phyloP scores from a whole-genome alignment of 768 basidiomycete species.

The Mycena floridula region DNA sequence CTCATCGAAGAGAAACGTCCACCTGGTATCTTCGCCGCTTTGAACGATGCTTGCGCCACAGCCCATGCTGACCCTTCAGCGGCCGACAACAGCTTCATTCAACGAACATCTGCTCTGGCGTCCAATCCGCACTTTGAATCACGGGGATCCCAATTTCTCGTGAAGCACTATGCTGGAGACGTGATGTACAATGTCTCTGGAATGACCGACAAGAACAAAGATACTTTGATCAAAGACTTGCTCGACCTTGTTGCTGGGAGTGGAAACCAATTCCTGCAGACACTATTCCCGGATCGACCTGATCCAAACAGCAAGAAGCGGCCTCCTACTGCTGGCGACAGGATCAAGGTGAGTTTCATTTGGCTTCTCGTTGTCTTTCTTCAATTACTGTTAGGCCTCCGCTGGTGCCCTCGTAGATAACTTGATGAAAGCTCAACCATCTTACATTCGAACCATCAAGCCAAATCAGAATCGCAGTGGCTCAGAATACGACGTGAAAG shows the following conservation, averaged over 20 bases:
- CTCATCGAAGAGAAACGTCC: constrained; percentile 95
- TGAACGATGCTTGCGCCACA: constrained; percentile 98
- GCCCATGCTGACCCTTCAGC: constrained; percentile 96
- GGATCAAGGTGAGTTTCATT: constrained; percentile 72
- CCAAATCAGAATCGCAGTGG: constrained; percentile 94
- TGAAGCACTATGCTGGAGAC: constrained; percentile 97
- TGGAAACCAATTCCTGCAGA: constrained; percentile 80
- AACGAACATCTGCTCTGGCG: constrained; percentile 75
- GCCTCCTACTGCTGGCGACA: constrained; percentile 95
- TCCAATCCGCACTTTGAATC: constrained; percentile 93
- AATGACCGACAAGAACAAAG: constrained; percentile 99
- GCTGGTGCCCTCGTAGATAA: constrained; percentile 96
- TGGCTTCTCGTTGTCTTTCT: neutral
- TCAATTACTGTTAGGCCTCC: constrained; percentile 49
- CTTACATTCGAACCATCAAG: constrained; percentile 99
- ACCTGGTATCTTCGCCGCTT: constrained; percentile 94
- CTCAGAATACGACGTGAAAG: constrained; percentile 90
- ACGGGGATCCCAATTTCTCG: constrained; percentile 89
- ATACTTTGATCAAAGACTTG: constrained; percentile 90
- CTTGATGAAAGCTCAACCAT: constrained; percentile 94
- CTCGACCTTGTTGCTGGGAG: constrained; percentile 82
- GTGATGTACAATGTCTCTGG: constrained; percentile 97
- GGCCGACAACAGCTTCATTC: constrained; percentile 95
- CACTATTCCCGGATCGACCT: constrained; percentile 87
- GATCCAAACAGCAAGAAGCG: constrained; percentile 97